Base-by-base conservation (phyloP, 2,329 filamentous ascomycete genomes). In the Hymenoscyphus infarciens region DNA sequence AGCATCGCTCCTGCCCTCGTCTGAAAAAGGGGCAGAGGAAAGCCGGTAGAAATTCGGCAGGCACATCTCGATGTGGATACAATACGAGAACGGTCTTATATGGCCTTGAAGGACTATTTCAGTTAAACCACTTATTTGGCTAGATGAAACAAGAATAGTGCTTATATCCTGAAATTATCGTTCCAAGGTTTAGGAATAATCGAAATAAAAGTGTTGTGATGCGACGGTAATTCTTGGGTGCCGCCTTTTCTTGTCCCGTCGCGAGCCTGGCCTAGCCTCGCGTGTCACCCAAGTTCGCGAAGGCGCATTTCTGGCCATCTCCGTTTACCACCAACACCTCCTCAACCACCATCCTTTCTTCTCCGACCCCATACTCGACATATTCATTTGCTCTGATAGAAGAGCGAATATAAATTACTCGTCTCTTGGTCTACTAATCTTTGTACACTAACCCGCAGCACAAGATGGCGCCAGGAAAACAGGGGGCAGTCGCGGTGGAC, bases 401-500 rank as follows among this genome's bases (percentile, higher is more conserved):
- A 15, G 35, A 38, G n/a, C 19, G 45, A 25, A 52, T 25, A 52
- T 13, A 8, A 10, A 25, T 22, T 52, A 13, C 8, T 52, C 19
- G 19, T 52, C 25, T 31, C n/a, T 58, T 55, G 16, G 15, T 29
- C n/a, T 60, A 64, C 66, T 69, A 62, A 68, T 42, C 38, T 61
- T 27, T 42, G 33, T 42, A 16, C 58, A 66, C 63, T 65, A 65
- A 69, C 56, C 49, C 60, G 22, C 58, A 60, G 58, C 65, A 58
- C 59, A 66, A 38, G 31, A 74, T 74, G 73, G 72, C 72, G 52
- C 69, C 70, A 31, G 39, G 19, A 39, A 58, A 58, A 27, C 52
- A 60, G n/a, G 68, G 63, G 45, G 73, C 73, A 56, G 59, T 66
- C 49, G 69, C 71, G 45, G 67, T 67, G 45, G 71, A 74, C 59